Evolutionary conservation across 1,139 yeast species (phyloP).

Genomic region (Yamadazyma songkhlaensis): DNA sequence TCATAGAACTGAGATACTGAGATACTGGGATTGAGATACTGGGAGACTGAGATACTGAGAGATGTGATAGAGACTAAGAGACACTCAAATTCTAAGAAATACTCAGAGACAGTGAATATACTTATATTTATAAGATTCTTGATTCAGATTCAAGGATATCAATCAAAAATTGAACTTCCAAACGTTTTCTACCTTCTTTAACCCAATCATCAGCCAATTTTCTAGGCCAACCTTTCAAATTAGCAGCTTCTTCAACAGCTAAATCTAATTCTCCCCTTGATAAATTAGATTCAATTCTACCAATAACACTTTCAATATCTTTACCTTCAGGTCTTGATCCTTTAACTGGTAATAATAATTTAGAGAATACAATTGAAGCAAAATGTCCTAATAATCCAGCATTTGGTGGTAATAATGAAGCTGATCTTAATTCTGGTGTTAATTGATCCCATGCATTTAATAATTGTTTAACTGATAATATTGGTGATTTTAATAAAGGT

Average conservation of each 20-base stretch:
- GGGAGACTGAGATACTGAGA: too few species aligned
- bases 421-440: slow-evolving; percentile 84
- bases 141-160: slow-evolving; percentile 62
- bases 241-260: slow-evolving; percentile 91
- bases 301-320: slow-evolving; percentile 85
- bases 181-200: slow-evolving; percentile 78
- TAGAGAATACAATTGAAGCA: slow-evolving; percentile 74
- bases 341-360: slow-evolving; percentile 66
- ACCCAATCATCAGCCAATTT: slow-evolving; percentile 91
- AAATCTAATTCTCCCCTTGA: slow-evolving; percentile 74
- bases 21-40: too few species aligned
- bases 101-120: background rate
- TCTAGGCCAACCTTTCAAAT: slow-evolving; percentile 92
- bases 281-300: slow-evolving; percentile 78
- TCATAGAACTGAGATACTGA: too few species aligned
- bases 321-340: slow-evolving; percentile 58
- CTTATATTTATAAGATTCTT: slow-evolving; percentile 22
- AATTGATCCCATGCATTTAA: slow-evolving; percentile 70
- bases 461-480: slow-evolving; percentile 65
- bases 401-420: slow-evolving; percentile 86
- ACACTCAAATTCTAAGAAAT: too few species aligned
- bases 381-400: slow-evolving; percentile 94
- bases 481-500: slow-evolving; percentile 51
- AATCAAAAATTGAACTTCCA: slow-evolving; percentile 81
- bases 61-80: too few species aligned